These are phyloP conservation scores for Trichophyton mentagrophytes DNA, from an alignment of 2,329 filamentous ascomycete species.

Conservation along the genomic window DNA sequence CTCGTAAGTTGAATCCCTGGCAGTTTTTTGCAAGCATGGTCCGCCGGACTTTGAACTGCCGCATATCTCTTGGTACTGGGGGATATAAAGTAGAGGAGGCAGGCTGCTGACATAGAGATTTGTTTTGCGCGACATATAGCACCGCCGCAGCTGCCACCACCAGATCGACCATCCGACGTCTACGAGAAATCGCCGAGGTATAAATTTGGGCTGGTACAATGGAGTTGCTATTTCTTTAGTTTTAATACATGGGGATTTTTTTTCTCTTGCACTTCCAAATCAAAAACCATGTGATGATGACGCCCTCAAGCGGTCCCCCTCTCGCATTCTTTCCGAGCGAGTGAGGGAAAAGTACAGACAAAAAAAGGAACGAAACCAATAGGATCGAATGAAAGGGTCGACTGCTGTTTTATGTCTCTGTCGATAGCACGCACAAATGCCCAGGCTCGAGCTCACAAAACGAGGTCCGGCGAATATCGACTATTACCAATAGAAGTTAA, in stretches of 20 bases:
- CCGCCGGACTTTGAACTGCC: no score
- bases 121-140: slow-evolving; percentile 33
- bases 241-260: slow-evolving; percentile 9
- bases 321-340: background rate
- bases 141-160: slow-evolving; percentile 88
- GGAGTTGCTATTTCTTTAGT: slow-evolving; percentile 9
- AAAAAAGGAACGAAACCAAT: background rate
- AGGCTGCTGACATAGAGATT: slow-evolving; percentile 3
- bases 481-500: slow-evolving; percentile 4
- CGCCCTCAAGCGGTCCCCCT: background rate
- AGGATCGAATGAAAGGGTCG: background rate
- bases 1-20: slow-evolving; percentile 57
- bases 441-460: background rate
- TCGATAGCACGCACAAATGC: background rate
- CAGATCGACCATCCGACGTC: slow-evolving; percentile 89
- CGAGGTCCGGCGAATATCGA: background rate
- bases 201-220: slow-evolving; percentile 37
- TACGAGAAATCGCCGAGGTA: slow-evolving; percentile 95
- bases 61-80: no score
- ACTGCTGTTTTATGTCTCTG: background rate
- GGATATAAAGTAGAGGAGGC: background rate
- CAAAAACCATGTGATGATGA: slow-evolving; percentile 1
- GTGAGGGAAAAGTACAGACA: background rate
- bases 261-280: slow-evolving; percentile 4
- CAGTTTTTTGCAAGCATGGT: background rate